Evolutionary conservation across 305 asterid species (phyloP).

Genomic region (Solanum hybrid): DNA sequence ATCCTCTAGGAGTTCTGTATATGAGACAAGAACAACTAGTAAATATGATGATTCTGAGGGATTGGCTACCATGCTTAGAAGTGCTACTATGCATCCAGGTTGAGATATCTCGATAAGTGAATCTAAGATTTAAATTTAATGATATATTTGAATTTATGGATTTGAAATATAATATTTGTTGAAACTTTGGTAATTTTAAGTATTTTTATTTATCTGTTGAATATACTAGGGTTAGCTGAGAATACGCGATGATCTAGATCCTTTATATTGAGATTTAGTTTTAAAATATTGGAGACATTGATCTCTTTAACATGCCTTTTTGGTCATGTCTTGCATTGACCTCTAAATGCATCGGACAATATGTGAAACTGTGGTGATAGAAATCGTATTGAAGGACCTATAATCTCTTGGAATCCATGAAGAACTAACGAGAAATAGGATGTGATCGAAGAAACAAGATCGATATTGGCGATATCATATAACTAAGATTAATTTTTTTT

Average conservation of each 20-base stretch:
- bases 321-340: not conserved
- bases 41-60: slow-evolving; percentile 33
- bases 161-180: not conserved
- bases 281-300: not conserved
- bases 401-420: not conserved
- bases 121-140: not conserved
- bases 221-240: not conserved
- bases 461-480: not conserved
- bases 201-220: not conserved
- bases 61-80: slow-evolving; percentile 41
- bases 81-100: slow-evolving; percentile 45
- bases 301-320: not conserved
- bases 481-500: not conserved
- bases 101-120: not conserved
- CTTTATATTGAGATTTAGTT: not conserved
- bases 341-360: not conserved
- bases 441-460: not conserved
- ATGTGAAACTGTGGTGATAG: not conserved
- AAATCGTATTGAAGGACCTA: not conserved
- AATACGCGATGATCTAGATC: not conserved
- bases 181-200: not conserved
- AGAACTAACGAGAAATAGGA: not conserved
- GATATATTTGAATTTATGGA: not conserved
- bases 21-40: slow-evolving; percentile 22
- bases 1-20: slow-evolving; percentile 42